Percentiles rank a stretch among this genome's conserved stretches.
Conservation (phyloP, 768 basidiomycete genomes). For the Sarcodon aspratus region DNA sequence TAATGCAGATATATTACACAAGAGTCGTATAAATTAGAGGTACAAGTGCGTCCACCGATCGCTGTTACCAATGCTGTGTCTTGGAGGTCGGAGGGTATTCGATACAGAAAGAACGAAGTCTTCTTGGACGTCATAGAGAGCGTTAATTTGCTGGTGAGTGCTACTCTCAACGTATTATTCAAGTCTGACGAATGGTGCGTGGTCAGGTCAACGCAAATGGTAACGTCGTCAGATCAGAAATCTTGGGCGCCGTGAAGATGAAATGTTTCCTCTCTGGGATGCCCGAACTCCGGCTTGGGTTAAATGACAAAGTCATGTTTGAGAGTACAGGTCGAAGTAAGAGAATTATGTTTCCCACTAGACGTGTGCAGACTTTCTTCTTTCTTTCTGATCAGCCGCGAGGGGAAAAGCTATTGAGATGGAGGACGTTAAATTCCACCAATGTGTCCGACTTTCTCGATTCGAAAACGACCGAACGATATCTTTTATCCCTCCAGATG, state of each 20-base stretch:
- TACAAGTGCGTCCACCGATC: conserved; percentile 86
- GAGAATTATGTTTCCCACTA: conserved; percentile 16
- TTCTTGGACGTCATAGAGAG: conserved; percentile 98
- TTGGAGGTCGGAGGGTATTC: conserved; percentile 95
- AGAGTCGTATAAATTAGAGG: conserved; percentile 93
- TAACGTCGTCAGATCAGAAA: conserved; percentile 94
- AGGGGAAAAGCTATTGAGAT: conserved; percentile 98
- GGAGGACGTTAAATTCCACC: conserved; percentile 99
- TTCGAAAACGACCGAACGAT: conserved; percentile 99
- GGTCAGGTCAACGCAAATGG: conserved; percentile 89
- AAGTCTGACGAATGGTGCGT: not conserved
- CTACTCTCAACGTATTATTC: not conserved
- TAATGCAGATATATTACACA: conserved; percentile 84
- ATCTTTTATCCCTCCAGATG: conserved; percentile 97
- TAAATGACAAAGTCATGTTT: conserved; percentile 99
- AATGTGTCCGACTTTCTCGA: conserved; percentile 92
- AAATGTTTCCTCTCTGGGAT: conserved; percentile 99
- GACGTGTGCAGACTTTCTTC: not conserved
- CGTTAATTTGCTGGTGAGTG: conserved; percentile 81
- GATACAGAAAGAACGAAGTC: conserved; percentile 98
- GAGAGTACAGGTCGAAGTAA: conserved; percentile 91
- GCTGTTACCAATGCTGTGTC: conserved; percentile 98
- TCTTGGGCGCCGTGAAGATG: conserved; percentile 98
- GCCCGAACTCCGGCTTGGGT: conserved; percentile 90
- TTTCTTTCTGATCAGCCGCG: conserved; percentile 39